These are phyloP conservation scores for Trichoderma atroviride DNA, from an alignment of 2,329 filamentous ascomycete species.

Conservation along the genomic window DNA sequence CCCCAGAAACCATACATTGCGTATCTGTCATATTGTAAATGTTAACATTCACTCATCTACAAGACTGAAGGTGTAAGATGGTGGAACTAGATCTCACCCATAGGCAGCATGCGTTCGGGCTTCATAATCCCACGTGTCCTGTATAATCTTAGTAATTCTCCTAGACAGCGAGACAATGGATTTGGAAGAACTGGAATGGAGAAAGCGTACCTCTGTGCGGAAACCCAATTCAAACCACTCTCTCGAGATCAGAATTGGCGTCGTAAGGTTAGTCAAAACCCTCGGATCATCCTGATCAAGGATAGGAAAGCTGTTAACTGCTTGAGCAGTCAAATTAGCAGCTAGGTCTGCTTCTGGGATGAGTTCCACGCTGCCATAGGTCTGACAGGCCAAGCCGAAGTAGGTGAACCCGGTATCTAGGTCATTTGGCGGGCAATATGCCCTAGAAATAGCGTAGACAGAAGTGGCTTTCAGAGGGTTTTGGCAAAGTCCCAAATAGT, in stretches of 20 bases:
- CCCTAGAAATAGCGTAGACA: slow-evolving; percentile 3
- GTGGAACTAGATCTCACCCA: neutral
- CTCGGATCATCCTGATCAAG: neutral
- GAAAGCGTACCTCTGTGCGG: slow-evolving; percentile 1
- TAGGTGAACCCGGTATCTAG: neutral
- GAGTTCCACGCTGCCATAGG: neutral
- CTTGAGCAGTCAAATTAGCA: slow-evolving; percentile 2
- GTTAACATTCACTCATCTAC: neutral
- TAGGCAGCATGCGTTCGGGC: neutral
- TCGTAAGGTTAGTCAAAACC: slow-evolving; percentile 3
- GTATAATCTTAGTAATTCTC: neutral
- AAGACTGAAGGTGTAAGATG: neutral
- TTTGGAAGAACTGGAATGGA: neutral
- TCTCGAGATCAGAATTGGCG: neutral
- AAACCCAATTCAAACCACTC: slow-evolving; percentile 11
- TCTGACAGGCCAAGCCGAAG: neutral
- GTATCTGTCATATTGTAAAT: neutral
- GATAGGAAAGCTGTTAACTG: neutral
- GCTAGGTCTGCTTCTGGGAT: neutral
- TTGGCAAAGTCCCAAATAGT: slow-evolving; percentile 4
- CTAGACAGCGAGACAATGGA: neutral
- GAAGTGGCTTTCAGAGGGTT: slow-evolving; percentile 8
- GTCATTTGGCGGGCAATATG: slow-evolving; percentile 8
- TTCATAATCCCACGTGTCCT: slow-evolving; percentile 5
- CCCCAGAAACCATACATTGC: slow-evolving; percentile 20